Evolutionary conservation across 2,329 filamentous ascomycete genomes (phyloP).

Genomic region (Chaetomiaceae sp.): DNA sequence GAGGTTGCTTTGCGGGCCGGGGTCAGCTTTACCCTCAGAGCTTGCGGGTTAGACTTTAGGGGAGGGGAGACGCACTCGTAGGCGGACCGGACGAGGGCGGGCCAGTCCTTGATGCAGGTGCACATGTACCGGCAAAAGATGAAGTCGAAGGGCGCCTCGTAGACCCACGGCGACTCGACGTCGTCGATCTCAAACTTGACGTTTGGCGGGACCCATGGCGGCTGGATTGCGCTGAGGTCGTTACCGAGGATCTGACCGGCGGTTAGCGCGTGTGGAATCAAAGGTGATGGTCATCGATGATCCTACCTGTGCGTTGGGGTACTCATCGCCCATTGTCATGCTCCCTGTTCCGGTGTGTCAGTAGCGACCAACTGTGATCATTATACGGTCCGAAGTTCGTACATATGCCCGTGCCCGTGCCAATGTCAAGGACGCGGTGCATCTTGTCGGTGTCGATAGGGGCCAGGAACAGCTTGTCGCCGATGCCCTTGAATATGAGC

Average conservation of each 20-base stretch:
- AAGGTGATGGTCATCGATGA: not conserved
- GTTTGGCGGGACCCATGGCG: conserved; percentile 32
- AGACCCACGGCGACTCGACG: conserved; percentile 30
- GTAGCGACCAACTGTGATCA: not conserved
- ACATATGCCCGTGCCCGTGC: conserved; percentile 42
- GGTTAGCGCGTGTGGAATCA: conserved; percentile 31
- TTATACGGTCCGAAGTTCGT: not conserved
- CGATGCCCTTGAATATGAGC: conserved; percentile 14
- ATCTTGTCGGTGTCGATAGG: conserved; percentile 30
- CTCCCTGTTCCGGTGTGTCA: conserved; percentile 26
- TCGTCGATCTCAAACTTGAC: conserved; percentile 37
- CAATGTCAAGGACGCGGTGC: conserved; percentile 40
- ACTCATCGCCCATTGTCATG: conserved; percentile 35
- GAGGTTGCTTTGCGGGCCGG: conserved; percentile 25
- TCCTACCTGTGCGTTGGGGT: conserved; percentile 25
- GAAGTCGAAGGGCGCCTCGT: conserved; percentile 29
- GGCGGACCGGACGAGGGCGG: conserved; percentile 23
- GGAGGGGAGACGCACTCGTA: conserved; percentile 23
- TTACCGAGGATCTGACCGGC: conserved; percentile 28
- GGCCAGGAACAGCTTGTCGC: conserved; percentile 29
- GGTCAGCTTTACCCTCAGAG: not conserved
- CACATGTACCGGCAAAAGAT: conserved; percentile 38
- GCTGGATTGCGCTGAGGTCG: conserved; percentile 32
- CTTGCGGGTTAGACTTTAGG: not conserved
- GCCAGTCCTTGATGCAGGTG: conserved; percentile 33